Conservation (phyloP, 306 rosid genomes). For the Prunus mume region DNA sequence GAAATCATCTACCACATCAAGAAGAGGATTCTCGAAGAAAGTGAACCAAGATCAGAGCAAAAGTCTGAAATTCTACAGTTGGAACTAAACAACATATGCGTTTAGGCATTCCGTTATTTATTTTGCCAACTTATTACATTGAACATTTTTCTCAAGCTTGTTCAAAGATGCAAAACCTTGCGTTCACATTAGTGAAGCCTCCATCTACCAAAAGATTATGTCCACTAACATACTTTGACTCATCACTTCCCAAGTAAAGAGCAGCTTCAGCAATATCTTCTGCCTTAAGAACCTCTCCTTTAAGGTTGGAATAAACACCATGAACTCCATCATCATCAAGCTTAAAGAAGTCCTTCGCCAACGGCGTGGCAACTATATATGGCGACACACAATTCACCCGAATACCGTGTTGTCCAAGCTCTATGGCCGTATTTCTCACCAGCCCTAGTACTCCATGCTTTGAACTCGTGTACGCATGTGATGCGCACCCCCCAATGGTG, state of each 20-base stretch:
- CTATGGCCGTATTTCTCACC: slow-evolving; percentile 34
- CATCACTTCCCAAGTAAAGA: slow-evolving; percentile 48
- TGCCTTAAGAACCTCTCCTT: slow-evolving; percentile 17
- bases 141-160: not conserved
- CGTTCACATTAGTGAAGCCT: slow-evolving; percentile 26
- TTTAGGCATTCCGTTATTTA: not conserved
- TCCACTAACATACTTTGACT: slow-evolving; percentile 51
- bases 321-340: slow-evolving; percentile 24
- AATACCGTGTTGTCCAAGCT: slow-evolving; percentile 44
- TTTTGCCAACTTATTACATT: not conserved
- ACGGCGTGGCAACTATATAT: slow-evolving; percentile 26
- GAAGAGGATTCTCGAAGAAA: too few species aligned
- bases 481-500: slow-evolving; percentile 17
- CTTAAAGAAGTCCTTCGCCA: slow-evolving; percentile 23
- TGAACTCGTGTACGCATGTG: slow-evolving; percentile 41
- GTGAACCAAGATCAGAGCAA: too few species aligned
- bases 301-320: slow-evolving; percentile 22
- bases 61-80: not conserved
- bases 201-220: slow-evolving; percentile 53
- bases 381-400: slow-evolving; percentile 55
- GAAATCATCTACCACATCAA: too few species aligned
- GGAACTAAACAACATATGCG: not conserved
- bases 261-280: slow-evolving; percentile 55
- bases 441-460: slow-evolving; percentile 47
- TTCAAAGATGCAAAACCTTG: slow-evolving; percentile 17